Percentiles rank a stretch among this genome's conserved stretches.
Conservation (phyloP, 768 basidiomycete species). For the Phanerochaete carnosa region DNA sequence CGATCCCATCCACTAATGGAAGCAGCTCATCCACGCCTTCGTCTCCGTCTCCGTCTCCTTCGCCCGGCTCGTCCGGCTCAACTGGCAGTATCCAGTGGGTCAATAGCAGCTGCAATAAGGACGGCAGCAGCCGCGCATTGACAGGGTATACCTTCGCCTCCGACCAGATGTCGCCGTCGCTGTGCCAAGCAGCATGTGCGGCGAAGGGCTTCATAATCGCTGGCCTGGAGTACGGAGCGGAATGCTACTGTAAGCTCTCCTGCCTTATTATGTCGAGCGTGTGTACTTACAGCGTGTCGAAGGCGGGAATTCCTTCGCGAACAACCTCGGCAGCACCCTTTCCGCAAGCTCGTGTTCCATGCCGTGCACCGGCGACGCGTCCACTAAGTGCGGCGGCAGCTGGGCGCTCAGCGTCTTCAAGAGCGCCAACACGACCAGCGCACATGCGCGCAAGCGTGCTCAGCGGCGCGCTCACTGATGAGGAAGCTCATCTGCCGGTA, state of each 20-base stretch:
- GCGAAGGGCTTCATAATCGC: constrained; percentile 27
- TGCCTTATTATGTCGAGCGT: not conserved
- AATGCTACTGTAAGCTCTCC: constrained; percentile 29
- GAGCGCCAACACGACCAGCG: not conserved
- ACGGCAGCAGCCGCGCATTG: constrained; percentile 17
- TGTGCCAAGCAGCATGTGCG: constrained; percentile 29
- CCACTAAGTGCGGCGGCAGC: constrained; percentile 15
- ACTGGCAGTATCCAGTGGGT: constrained; percentile 8
- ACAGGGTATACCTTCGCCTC: constrained; percentile 18
- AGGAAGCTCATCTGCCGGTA: too few relatives aligned
- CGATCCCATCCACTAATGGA: not conserved
- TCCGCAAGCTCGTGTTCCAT: constrained; percentile 13
- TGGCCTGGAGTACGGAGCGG: constrained; percentile 30
- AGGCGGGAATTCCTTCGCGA: constrained; percentile 19
- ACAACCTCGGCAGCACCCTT: constrained; percentile 12
- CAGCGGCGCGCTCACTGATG: too few relatives aligned
- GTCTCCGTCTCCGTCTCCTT: not conserved
- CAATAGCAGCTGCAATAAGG: constrained; percentile 17
- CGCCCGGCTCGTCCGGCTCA: too few relatives aligned
- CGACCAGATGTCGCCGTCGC: constrained; percentile 25
- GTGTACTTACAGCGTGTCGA: not conserved
- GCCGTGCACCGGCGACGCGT: constrained; percentile 15
- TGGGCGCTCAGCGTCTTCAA: constrained; percentile 17
- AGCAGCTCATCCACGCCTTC: not conserved
- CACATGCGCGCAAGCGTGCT: not conserved